These are phyloP conservation scores for Ceratonia siliqua DNA, from an alignment of 306 rosid species.

Conservation along the genomic window DNA sequence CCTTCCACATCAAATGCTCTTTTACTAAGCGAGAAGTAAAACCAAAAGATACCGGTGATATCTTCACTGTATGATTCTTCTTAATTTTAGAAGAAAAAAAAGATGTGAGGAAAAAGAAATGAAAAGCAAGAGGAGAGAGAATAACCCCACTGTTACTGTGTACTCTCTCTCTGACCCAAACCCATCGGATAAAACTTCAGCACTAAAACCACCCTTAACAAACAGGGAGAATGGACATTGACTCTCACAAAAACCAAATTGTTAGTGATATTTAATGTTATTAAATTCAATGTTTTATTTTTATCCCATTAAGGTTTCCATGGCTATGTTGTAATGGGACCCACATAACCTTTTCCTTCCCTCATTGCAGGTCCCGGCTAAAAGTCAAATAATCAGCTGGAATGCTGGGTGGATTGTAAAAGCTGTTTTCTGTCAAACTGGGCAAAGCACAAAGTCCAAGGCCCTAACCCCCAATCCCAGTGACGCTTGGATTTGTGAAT, in stretches of 20 bases:
- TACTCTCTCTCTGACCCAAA: neutral
- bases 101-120: neutral
- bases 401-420: too few relatives aligned
- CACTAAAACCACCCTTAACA: conserved; percentile 17
- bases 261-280: neutral
- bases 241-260: conserved; percentile 40
- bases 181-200: conserved; percentile 19
- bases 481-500: conserved; percentile 1
- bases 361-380: neutral
- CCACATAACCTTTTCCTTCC: conserved; percentile 11
- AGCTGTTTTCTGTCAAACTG: conserved; percentile 53
- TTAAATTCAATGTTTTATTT: neutral
- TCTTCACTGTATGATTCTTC: neutral
- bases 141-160: neutral
- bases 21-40: conserved; percentile 34
- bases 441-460: conserved; percentile 35
- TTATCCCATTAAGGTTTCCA: conserved; percentile 18
- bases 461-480: neutral
- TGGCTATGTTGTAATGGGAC: conserved; percentile 34
- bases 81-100: neutral
- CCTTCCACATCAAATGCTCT: conserved; percentile 39
- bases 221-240: conserved; percentile 48
- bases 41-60: conserved; percentile 41
- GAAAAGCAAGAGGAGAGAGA: neutral
- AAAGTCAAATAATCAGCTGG: conserved; percentile 52